A percentile compares a stretch with the other conserved stretches of the same genome.
phyloP scores from a whole-genome alignment of 805 yeast genomes.

The Nakazawaea holstii region DNA sequence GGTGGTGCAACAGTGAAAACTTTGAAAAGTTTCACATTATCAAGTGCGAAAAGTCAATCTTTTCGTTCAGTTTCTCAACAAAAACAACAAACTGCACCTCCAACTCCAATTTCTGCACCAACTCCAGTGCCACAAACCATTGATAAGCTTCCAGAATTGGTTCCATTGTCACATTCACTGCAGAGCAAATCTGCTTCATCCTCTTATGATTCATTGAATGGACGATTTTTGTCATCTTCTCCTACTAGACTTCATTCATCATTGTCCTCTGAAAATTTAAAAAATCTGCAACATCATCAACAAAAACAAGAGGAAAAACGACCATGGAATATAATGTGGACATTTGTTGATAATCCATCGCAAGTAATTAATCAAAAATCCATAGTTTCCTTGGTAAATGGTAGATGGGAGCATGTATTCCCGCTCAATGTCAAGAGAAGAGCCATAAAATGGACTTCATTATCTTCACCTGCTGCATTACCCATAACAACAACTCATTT shows the following conservation, averaged over 20 bases:
- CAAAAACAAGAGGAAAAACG: background rate
- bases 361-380: conserved; percentile 51
- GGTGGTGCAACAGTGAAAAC: background rate
- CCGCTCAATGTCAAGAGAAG: conserved; percentile 64
- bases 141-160: background rate
- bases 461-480: conserved; percentile 88
- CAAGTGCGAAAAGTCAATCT: background rate
- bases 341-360: conserved; percentile 73
- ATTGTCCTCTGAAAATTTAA: conserved; percentile 19
- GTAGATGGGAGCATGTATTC: conserved; percentile 89
- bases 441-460: conserved; percentile 85
- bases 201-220: conserved; percentile 2
- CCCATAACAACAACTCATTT: conserved; percentile 79
- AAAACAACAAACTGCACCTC: background rate
- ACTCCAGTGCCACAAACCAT: too few species aligned
- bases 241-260: background rate
- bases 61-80: background rate
- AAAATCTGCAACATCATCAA: conserved; percentile 9
- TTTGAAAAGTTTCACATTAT: background rate
- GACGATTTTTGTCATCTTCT: conserved; percentile 6
- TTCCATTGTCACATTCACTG: background rate
- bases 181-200: conserved; percentile 4
- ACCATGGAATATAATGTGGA: conserved; percentile 40
- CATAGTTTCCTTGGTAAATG: conserved; percentile 54
- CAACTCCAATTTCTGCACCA: background rate